These are phyloP conservation scores for Albizia julibrissin DNA, from an alignment of 306 rosid species.

Conservation along the genomic window DNA sequence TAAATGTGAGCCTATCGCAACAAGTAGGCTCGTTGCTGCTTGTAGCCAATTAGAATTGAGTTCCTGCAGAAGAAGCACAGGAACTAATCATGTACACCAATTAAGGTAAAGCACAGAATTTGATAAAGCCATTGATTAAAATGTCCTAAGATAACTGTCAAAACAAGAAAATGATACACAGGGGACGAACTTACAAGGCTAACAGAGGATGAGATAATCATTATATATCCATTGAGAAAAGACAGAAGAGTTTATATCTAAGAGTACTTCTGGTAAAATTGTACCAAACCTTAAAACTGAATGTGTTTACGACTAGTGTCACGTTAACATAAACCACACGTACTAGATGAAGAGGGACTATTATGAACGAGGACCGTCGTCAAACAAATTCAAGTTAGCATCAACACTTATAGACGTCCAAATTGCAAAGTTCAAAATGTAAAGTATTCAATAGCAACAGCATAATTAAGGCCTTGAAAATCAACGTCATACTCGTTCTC, in stretches of 20 bases:
- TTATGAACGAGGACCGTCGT: background rate
- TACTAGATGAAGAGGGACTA: background rate
- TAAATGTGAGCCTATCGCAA: conserved; percentile 63
- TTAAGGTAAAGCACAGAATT: background rate
- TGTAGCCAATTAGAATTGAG: conserved; percentile 67
- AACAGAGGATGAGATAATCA: background rate
- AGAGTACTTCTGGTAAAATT: background rate
- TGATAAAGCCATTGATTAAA: background rate
- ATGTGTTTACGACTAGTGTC: background rate
- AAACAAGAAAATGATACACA: background rate
- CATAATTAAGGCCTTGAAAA: background rate
- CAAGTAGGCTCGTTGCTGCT: conserved; percentile 68
- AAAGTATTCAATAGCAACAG: background rate
- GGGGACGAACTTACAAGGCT: too few relatives aligned
- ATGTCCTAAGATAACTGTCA: background rate
- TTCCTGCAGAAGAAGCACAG: conserved; percentile 43
- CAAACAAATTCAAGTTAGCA: background rate
- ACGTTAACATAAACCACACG: conserved; percentile 5
- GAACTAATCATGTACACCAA: background rate
- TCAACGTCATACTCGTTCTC: background rate
- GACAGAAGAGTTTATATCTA: background rate
- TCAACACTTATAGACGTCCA: background rate
- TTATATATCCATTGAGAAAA: background rate
- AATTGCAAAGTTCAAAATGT: background rate
- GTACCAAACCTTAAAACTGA: background rate